Percentiles rank a stretch among this genome's conserved stretches.
These are phyloP conservation scores for Cryptosporidium sp. DNA, from an alignment of 169 alveolate genomes.

Conservation along the genomic window DNA sequence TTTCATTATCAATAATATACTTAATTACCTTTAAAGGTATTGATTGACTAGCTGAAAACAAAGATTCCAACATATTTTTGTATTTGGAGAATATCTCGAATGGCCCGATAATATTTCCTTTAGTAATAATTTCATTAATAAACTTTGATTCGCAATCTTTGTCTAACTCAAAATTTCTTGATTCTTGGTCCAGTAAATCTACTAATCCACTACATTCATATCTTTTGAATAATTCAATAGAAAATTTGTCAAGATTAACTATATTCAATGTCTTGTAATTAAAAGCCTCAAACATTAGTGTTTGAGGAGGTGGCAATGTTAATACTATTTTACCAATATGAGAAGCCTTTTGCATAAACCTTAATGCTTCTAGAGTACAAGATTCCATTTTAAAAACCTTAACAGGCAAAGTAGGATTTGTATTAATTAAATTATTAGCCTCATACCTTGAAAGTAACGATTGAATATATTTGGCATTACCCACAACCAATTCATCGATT, in stretches of 20 bases:
- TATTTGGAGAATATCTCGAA: constrained; percentile 18
- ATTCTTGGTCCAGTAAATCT: neutral
- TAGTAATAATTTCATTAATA: constrained; percentile 18
- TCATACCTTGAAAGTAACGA: constrained; percentile 35
- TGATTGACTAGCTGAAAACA: neutral
- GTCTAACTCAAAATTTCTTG: neutral
- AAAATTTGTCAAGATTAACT: neutral
- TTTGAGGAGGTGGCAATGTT: constrained; percentile 74
- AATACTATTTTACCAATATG: constrained; percentile 76
- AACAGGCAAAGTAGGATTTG: constrained; percentile 62
- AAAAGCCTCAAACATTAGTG: constrained; percentile 60
- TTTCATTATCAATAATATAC: neutral
- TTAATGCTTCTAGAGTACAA: constrained; percentile 61
- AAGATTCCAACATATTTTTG: neutral
- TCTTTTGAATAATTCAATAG: neutral
- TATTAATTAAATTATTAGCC: neutral
- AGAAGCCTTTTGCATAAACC: constrained; percentile 63
- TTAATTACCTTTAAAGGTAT: neutral
- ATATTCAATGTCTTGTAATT: neutral
- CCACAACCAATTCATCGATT: constrained; percentile 47
- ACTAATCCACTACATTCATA: neutral
- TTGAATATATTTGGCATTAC: constrained; percentile 30
- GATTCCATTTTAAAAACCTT: constrained; percentile 68
- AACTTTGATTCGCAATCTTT: neutral
- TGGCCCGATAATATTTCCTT: constrained; percentile 33